Conservation (phyloP, 176 grass and related monocot species). For the Rhynchospora pubera region DNA sequence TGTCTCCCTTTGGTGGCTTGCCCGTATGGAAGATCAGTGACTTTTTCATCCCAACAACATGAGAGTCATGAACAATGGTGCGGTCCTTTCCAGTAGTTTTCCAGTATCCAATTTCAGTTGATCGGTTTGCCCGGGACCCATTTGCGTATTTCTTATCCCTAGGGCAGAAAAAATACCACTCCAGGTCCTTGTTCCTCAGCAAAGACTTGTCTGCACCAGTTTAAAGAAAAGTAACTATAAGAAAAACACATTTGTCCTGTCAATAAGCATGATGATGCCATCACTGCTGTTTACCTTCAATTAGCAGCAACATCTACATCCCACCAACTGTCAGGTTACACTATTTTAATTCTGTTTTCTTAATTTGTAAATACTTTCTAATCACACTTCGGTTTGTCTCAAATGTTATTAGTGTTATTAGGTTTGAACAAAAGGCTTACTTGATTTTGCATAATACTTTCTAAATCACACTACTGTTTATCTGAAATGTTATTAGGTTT, state of each 20-base stretch:
- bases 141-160: slow-evolving; percentile 82
- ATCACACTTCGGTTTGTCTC: neutral
- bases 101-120: slow-evolving; percentile 77
- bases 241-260: neutral
- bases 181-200: slow-evolving; percentile 53
- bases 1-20: slow-evolving; percentile 59
- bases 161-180: slow-evolving; percentile 91
- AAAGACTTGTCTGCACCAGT: slow-evolving; percentile 43
- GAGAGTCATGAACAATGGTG: slow-evolving; percentile 48
- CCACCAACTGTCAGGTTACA: neutral
- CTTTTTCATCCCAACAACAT: slow-evolving; percentile 60
- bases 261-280: neutral
- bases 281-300: neutral
- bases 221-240: neutral
- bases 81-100: slow-evolving; percentile 87
- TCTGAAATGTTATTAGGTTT: no score
- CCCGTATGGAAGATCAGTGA: slow-evolving; percentile 81
- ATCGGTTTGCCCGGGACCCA: slow-evolving; percentile 58
- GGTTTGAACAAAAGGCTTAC: neutral
- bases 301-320: neutral
- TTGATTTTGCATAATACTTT: no score
- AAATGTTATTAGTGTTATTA: neutral
- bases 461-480: no score
- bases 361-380: neutral
- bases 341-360: neutral